Evolutionary conservation across 768 basidiomycete species (phyloP).

Genomic region (Leccinum pellstonianum): DNA sequence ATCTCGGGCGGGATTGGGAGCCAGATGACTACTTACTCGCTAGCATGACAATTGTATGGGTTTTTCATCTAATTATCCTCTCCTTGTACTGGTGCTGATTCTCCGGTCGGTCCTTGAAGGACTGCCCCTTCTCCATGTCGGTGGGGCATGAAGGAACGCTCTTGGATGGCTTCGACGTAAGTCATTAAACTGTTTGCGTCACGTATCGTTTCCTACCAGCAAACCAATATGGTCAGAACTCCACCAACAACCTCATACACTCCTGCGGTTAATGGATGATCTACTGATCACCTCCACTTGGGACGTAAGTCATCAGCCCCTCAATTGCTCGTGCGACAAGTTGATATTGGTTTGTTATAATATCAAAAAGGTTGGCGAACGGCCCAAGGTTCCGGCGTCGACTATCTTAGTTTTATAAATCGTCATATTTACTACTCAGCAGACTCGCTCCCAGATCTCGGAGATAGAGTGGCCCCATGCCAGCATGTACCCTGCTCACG

Average conservation of each 20-base stretch:
- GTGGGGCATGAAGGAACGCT: conserved; percentile 68
- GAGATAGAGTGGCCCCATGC: too few relatives aligned
- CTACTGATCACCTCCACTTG: conserved; percentile 88
- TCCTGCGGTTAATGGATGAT: conserved; percentile 91
- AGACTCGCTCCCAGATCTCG: conserved; percentile 22
- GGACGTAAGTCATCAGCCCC: conserved; percentile 70
- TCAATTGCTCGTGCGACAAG: background rate
- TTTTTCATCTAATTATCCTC: conserved; percentile 4
- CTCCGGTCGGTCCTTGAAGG: conserved; percentile 25
- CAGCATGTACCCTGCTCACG: conserved; percentile 39
- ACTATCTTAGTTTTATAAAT: conserved; percentile 97
- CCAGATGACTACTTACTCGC: conserved; percentile 65
- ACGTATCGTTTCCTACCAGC: conserved; percentile 37
- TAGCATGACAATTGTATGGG: conserved; percentile 56
- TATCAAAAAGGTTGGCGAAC: conserved; percentile 95
- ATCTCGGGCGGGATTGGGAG: conserved; percentile 79
- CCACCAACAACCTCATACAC: conserved; percentile 87
- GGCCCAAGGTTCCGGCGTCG: conserved; percentile 95
- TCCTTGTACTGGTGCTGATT: background rate
- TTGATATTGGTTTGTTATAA: conserved; percentile 37
- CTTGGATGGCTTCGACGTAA: conserved; percentile 65
- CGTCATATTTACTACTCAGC: conserved; percentile 91
- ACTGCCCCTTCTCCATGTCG: conserved; percentile 50
- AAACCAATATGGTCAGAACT: conserved; percentile 93
- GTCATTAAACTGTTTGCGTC: conserved; percentile 33